These are phyloP conservation scores for Rhodotorula sp. DNA, from an alignment of 1,284 basidiomycete species.

Conservation along the genomic window DNA sequence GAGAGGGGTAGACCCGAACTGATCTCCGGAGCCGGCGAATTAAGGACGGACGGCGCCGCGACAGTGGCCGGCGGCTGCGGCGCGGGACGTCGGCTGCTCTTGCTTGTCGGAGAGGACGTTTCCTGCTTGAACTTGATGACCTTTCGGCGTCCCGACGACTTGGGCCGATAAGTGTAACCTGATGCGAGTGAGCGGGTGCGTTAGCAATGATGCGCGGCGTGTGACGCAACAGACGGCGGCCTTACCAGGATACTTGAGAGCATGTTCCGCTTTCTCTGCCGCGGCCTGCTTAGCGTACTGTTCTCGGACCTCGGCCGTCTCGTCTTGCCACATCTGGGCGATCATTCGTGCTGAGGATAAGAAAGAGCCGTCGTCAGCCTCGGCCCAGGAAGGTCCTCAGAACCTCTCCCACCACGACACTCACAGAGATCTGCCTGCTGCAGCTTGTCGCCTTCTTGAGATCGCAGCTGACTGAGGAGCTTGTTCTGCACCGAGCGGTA, in stretches of 20 bases:
- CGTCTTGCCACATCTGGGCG: conserved; percentile 9
- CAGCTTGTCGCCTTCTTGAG: background rate
- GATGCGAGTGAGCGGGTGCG: background rate
- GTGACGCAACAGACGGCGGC: too few species aligned
- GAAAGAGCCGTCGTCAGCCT: background rate
- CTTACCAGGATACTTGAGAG: background rate
- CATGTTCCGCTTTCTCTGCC: conserved; percentile 1
- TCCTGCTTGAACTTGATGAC: too few species aligned
- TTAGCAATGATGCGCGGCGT: background rate
- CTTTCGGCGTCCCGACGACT: background rate
- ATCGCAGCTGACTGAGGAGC: background rate
- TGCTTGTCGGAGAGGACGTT: too few species aligned
- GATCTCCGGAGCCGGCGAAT: too few species aligned
- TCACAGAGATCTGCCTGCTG: conserved; percentile 7
- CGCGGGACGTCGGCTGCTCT: too few species aligned
- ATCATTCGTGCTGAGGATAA: conserved; percentile 2
- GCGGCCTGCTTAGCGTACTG: background rate
- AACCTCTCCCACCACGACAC: too few species aligned
- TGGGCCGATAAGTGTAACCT: conserved; percentile 7
- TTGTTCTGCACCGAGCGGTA: conserved; percentile 12
- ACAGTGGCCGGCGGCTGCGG: too few species aligned
- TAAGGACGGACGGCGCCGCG: too few species aligned
- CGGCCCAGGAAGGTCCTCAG: too few species aligned
- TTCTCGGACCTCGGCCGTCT: conserved; percentile 1
- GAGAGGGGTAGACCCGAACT: too few species aligned